Conservation (phyloP, 164 flowering plant genomes). For the Macadamia integrifolia region DNA sequence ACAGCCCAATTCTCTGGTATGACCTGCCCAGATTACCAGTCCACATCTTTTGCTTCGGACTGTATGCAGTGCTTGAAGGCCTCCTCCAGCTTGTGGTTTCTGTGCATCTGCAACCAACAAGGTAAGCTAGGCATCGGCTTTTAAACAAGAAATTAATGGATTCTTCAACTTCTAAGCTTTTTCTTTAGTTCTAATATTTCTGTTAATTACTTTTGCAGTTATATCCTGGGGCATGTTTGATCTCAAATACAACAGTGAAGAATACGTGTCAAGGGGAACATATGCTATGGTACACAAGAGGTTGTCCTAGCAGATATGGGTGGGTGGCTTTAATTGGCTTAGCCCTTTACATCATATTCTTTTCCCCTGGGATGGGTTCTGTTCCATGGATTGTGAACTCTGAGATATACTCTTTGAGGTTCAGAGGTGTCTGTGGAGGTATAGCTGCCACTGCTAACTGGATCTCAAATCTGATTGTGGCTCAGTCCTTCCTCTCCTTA, state of each 20-base stretch:
- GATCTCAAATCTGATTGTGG: conserved; percentile 52
- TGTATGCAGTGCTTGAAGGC: conserved; percentile 61
- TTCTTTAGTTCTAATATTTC: neutral
- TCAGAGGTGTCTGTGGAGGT: conserved; percentile 60
- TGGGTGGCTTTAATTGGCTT: conserved; percentile 53
- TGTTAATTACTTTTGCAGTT: conserved; percentile 27
- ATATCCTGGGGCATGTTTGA: conserved; percentile 48
- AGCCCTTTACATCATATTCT: conserved; percentile 54
- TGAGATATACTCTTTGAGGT: conserved; percentile 63
- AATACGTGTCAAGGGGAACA: conserved; percentile 26
- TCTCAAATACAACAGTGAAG: conserved; percentile 29
- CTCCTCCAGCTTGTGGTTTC: conserved; percentile 53
- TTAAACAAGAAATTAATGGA: neutral
- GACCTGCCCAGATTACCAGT: conserved; percentile 43
- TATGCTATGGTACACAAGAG: conserved; percentile 52
- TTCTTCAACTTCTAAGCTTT: neutral
- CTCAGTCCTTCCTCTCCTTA: conserved; percentile 47
- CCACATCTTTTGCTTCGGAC: conserved; percentile 32
- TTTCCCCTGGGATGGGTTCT: conserved; percentile 76
- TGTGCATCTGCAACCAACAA: conserved; percentile 41
- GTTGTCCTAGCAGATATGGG: conserved; percentile 57
- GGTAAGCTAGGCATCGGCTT: conserved; percentile 21
- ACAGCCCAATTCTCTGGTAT: conserved; percentile 25
- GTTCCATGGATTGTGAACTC: conserved; percentile 75
- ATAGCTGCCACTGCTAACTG: conserved; percentile 62